A percentile compares a stretch with the other conserved stretches of the same genome.
These are phyloP conservation scores for Entomortierella parvispora DNA, from an alignment of 192 early-diverging fungal genomes.

Conservation along the genomic window DNA sequence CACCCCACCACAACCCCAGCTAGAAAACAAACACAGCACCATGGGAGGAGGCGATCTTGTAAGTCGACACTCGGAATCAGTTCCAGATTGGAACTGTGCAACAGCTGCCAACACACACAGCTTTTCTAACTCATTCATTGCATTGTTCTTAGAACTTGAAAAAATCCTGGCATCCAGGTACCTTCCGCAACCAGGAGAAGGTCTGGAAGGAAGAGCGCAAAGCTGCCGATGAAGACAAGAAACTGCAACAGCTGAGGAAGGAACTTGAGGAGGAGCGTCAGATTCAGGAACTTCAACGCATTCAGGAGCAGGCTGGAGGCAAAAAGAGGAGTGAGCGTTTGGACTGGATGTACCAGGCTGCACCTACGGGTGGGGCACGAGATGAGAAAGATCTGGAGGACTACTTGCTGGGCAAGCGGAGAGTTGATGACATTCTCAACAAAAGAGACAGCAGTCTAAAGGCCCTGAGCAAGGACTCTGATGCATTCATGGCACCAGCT, in stretches of 20 bases:
- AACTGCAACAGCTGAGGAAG: constrained; percentile 89
- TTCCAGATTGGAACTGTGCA: no score
- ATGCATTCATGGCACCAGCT: constrained; percentile 27
- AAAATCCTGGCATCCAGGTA: constrained; percentile 98
- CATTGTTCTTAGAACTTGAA: constrained; percentile 90
- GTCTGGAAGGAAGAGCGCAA: constrained; percentile 88
- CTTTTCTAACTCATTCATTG: no score
- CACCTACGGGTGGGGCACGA: constrained; percentile 57
- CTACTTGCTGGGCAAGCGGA: constrained; percentile 89
- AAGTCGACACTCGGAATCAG: no score
- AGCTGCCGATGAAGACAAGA: constrained; percentile 86
- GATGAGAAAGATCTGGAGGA: constrained; percentile 82
- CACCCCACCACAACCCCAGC: no score
- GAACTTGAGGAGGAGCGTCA: constrained; percentile 93
- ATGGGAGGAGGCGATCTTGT: no score
- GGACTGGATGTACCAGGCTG: constrained; percentile 97
- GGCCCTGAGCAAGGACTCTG: constrained; percentile 30
- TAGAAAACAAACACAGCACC: no score
- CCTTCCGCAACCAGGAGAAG: constrained; percentile 90
- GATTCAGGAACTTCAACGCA: constrained; percentile 81
- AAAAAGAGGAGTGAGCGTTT: constrained; percentile 77
- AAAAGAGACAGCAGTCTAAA: constrained; percentile 52
- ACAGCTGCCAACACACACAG: no score
- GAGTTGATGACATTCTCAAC: constrained; percentile 74
- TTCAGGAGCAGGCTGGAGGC: constrained; percentile 77